Evolutionary conservation across 257 asterid genomes (phyloP).

Genomic region (Ballota nigra): DNA sequence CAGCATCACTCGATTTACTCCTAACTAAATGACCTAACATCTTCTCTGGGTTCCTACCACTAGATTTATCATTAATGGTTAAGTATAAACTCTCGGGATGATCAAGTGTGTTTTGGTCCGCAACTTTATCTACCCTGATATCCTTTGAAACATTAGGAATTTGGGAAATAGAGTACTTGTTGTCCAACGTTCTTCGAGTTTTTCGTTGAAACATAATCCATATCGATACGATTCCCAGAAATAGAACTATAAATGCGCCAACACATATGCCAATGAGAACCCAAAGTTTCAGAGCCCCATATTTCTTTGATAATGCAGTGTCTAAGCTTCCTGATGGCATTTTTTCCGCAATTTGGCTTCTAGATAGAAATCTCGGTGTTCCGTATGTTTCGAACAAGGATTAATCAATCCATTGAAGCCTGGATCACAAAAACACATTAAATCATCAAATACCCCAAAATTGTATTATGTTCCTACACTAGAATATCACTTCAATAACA

Average conservation of each 20-base stretch:
- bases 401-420: constrained; percentile 50
- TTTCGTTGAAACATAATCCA: constrained; percentile 69
- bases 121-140: constrained; percentile 70
- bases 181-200: constrained; percentile 53
- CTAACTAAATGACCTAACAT: constrained; percentile 68
- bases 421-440: constrained; percentile 40
- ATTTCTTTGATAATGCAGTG: constrained; percentile 57
- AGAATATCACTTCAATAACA: constrained; percentile 6
- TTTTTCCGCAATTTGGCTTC: constrained; percentile 23
- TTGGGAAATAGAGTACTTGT: constrained; percentile 48
- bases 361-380: constrained; percentile 10
- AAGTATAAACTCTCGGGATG: constrained; percentile 48
- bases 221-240: constrained; percentile 68
- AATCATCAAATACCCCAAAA: constrained; percentile 21
- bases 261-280: constrained; percentile 74
- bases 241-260: constrained; percentile 68
- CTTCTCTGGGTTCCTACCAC: constrained; percentile 63
- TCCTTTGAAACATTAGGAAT: constrained; percentile 84
- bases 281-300: constrained; percentile 79
- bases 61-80: constrained; percentile 56
- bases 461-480: background rate
- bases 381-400: constrained; percentile 10
- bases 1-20: constrained; percentile 76
- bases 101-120: constrained; percentile 39
- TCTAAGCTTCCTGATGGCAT: constrained; percentile 63